Evolutionary conservation across 768 basidiomycete species (phyloP), one percentile per base, ranked within the genome.

Genomic region (Leccinum disarticulatum): DNA sequence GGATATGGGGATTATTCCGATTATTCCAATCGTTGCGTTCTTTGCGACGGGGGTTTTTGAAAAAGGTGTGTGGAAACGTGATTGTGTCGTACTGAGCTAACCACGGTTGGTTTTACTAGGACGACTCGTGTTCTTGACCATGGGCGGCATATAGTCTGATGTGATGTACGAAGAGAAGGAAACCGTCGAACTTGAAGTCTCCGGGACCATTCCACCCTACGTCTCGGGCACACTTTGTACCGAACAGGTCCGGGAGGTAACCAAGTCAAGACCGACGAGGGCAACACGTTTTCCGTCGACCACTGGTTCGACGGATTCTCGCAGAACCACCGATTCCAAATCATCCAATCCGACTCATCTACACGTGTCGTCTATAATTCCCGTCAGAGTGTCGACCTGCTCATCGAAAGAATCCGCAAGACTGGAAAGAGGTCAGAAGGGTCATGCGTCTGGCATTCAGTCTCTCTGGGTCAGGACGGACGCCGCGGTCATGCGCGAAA

Each of bases 251-350:
- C 78, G 9, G 76, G 75, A 3, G 70, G 67, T 4, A n/a, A 65
- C 56, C 68, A 76, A 56, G 70, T 74, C 35, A 57, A 68, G 33
- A 19, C 64, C 0, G 48, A 64, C 54, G 61, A 63, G 11, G 68
- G 63, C 15, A 31, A 58, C 6, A 70, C 66, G 3, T 61, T 69
- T 22, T 68, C 76, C 15, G 48, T 73, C 6, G 64, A 71, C 51
- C 78, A 78, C 52, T 76, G 77, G 78, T 79, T 79, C 56, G 77
- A 79, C 54, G 78, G 78, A 28, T 72, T 79, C 51, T 70, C 73
- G 17, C 70, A 75, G 61, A 73, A 73, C 63, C 77, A 79, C 59
- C 73, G 74, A 51, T 78, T 79, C 65, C 72, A 77, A 57, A 76
- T 79, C 64, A 61, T 66, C 28, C 63, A 73, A 47, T 57, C 69